Base-by-base conservation (phyloP, 768 basidiomycete species). In the Podaxis pistillaris region DNA sequence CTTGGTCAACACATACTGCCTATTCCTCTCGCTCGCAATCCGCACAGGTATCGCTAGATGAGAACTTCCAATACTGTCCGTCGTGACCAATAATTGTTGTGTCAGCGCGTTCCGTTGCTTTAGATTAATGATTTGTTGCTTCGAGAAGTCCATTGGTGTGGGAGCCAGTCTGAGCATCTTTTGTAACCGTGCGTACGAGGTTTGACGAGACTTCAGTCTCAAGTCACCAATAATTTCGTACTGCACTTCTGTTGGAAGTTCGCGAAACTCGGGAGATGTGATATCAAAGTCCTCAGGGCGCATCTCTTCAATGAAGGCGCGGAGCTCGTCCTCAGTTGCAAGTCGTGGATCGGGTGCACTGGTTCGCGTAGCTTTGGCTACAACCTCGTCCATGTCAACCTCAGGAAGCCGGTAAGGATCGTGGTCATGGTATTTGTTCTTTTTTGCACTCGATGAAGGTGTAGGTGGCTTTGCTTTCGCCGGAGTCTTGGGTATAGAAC, bases 201-300 rank as follows among this genome's bases (percentile, higher is more conserved):
- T 96, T 75, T 98, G 96, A 2, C 97, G 85, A 1, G 96, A 98
- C 74, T 94, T 95, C 61, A 97, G 80, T 2, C 97, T 87, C 53
- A 98, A 79, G 77, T 99, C 97, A 58, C 96, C 96, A 37, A 98
- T 88, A 66, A 99, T 96, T 77, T 99, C 97, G 75, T 98, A 99
- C 68, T 99, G 94, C 22, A 97, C 87, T 73, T 98, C 96, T 0
- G 94, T 96, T 2, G 97, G 96, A 2, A 98, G 84, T 65, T 93
- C 91, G 24, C 89, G 85, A 72, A 99, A 99, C 19, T 89, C 93
- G 4, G 93, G 84, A 1, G 95, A 95, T 17, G 87, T 83, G 60
- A 97, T 85, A 70, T 98, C 96, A 68, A 98, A 93, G 70, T 98
- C 95, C 68, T 95, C 94, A 0, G 96, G 95, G 1, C 89, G 86